Evolutionary conservation across 2,329 filamentous ascomycete genomes (phyloP), one percentile per base, ranked within the genome.

Genomic region (Diaporthe sp.): DNA sequence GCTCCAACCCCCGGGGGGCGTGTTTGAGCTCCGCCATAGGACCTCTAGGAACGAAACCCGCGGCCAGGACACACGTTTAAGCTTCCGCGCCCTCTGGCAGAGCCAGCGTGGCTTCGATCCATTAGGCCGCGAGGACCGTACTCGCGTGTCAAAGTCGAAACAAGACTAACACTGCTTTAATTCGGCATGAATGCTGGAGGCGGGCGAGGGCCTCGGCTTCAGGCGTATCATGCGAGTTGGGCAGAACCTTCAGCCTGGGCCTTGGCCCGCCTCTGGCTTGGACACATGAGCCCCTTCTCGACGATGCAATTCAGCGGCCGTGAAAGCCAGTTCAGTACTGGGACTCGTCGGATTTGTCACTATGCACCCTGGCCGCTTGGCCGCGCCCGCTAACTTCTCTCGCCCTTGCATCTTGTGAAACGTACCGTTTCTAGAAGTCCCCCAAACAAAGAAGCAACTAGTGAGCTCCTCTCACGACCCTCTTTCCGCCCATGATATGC

Each of bases 151-250:
- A 64, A 64, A 58, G 70, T 54, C 28, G 47, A 64, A 61, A 50
- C 57, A 52, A 35, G 45, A 64, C 45, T 54, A 54, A 72, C 28
- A 60, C 50, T 45, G 57, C 45, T 54, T 72, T 72, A n/a, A 42
- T 54, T 45, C 33, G 50, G 70, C 70, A 72, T 72, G 57, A 72
- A 72, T 61, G 70, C 70, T 72, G 57, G 35, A 72, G 57, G 28
- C 57, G 57, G 70, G n/a, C 35, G 35, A 64, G 57, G 70, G 70
- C 47, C 57, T 71, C 70, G 64, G 64, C 64, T 40, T 54, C 47
- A 40, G 64, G 47, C 33, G 64, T 22, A 40, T 68, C 47, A 68
- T 68, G 64, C 64, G 30, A 40, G 30, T 42, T 68, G 64, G 64
- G 64, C 64, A 68, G 47, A 54, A 68, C 64, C 64, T 68, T 68